Evolutionary conservation across 257 asterid species (phyloP).

Genomic region (Scutellaria galericulata): DNA sequence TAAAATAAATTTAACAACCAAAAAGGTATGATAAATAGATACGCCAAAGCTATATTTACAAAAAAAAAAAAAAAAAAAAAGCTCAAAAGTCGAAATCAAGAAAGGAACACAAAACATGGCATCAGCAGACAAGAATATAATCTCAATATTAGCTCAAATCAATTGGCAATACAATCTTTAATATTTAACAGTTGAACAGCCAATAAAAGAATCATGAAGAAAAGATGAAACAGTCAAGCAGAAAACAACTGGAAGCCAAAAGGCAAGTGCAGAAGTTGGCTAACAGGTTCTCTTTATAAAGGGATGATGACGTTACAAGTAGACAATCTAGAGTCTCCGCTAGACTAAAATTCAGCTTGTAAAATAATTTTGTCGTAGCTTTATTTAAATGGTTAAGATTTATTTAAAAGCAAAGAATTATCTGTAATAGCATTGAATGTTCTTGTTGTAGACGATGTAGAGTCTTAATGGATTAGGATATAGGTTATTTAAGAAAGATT

Average conservation of each 20-base stretch:
- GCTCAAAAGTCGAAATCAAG: slow-evolving; percentile 9
- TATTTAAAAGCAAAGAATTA: too few species aligned
- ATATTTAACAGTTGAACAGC: not conserved
- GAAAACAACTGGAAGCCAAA: slow-evolving; percentile 3
- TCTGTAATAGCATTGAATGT: too few species aligned
- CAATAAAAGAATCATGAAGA: slow-evolving; percentile 7
- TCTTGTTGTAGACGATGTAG: too few species aligned
- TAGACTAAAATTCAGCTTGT: not conserved
- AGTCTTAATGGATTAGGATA: too few species aligned
- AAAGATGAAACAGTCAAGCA: slow-evolving; percentile 21
- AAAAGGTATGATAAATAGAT: not conserved
- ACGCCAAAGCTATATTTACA: slow-evolving; percentile 15
- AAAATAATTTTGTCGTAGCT: not conserved
- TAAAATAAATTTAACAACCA: slow-evolving; percentile 32
- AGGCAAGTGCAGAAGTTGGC: not conserved
- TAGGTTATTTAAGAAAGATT: not conserved
- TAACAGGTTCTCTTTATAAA: not conserved
- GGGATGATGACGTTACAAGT: not conserved
- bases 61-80: not conserved
- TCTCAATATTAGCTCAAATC: slow-evolving; percentile 10
- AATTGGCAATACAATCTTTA: not conserved
- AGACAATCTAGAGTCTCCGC: too few species aligned
- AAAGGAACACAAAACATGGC: slow-evolving; percentile 13
- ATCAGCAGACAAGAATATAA: slow-evolving; percentile 18
- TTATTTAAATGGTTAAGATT: not conserved